These are phyloP conservation scores for Rubia balearica DNA, from an alignment of 305 asterid genomes.

Conservation along the genomic window DNA sequence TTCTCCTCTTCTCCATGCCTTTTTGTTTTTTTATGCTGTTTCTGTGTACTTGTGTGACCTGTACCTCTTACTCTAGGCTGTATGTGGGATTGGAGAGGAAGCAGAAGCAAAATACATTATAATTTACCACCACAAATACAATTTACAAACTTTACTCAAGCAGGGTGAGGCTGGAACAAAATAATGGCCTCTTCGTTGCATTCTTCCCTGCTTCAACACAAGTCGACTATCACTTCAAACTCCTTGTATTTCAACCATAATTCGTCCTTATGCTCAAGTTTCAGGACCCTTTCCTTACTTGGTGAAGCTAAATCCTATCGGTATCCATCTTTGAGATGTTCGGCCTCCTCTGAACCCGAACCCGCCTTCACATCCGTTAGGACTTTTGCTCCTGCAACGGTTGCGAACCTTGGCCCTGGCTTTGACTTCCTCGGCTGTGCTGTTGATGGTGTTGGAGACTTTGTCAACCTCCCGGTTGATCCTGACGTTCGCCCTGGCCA, in stretches of 20 bases:
- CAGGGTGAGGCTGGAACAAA: not conserved
- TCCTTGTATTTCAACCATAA: not conserved
- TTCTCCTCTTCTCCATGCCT: not conserved
- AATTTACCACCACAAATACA: not conserved
- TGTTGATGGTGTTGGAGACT: constrained; percentile 77
- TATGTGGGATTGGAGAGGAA: not conserved
- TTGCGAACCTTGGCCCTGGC: constrained; percentile 86
- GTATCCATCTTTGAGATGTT: not conserved
- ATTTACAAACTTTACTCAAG: not conserved
- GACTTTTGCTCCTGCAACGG: constrained; percentile 77
- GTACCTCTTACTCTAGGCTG: not conserved
- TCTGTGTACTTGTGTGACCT: not conserved
- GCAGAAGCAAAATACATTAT: not conserved
- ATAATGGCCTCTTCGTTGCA: not conserved
- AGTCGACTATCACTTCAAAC: not conserved
- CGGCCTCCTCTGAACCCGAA: constrained; percentile 41
- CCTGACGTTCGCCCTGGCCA: constrained; percentile 56
- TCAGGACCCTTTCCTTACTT: not conserved
- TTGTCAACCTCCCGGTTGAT: constrained; percentile 50
- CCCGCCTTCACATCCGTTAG: constrained; percentile 64
- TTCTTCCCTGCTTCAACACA: not conserved
- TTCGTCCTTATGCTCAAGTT: not conserved
- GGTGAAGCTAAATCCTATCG: not conserved
- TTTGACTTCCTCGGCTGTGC: constrained; percentile 90
- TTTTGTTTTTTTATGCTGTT: not conserved